Base-by-base conservation (phyloP, 164 flowering plant genomes). In the Berberis thunbergii region DNA sequence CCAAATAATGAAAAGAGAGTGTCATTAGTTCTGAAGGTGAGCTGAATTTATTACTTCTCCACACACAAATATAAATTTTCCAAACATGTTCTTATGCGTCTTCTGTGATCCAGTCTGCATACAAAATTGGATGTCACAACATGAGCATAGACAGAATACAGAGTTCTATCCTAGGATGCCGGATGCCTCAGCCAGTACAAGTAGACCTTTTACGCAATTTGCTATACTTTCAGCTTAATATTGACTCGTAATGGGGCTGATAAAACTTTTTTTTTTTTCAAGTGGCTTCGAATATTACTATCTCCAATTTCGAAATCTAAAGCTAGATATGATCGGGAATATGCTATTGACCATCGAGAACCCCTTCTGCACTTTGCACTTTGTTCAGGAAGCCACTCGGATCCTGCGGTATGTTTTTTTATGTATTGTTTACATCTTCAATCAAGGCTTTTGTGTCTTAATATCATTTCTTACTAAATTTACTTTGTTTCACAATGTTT, bases 321-420 rank as follows among this genome's bases (percentile, higher is more conserved):
- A 72, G 65, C 77, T 55, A 84, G 95, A 69, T 85, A 81, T 76
- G 79, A 77, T 58, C 74, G 85, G 54, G 87, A 82, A 41, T 94
- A 78, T 75, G 83, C 82, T 12, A 77, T 94, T 59, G 84, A 85
- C 62, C 86, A 73, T 69, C 79, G 85, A 41, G 97, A 94, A 70
- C 96, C 99, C 48, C 91, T 86, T 53, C 49, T 91, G 42, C 81
- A 91, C 71, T 94, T 94, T 75, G 89, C 95, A 3, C 88, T 94
- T 58, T 86, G 89, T 69, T 79, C 89, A 3, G 99, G 99, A 70
- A 84, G 83, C 80, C 89, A 86, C 68, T 94, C 99, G 43, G 99
- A 94, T 79, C 92, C 99, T 41, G 95, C 91, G 82, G 99, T 94
- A 87, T 42, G 44, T 67, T 3, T 7, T 2, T n/a, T 2, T 39